Base-by-base conservation (phyloP, 305 asterid genomes). In the Salvia sclarea region DNA sequence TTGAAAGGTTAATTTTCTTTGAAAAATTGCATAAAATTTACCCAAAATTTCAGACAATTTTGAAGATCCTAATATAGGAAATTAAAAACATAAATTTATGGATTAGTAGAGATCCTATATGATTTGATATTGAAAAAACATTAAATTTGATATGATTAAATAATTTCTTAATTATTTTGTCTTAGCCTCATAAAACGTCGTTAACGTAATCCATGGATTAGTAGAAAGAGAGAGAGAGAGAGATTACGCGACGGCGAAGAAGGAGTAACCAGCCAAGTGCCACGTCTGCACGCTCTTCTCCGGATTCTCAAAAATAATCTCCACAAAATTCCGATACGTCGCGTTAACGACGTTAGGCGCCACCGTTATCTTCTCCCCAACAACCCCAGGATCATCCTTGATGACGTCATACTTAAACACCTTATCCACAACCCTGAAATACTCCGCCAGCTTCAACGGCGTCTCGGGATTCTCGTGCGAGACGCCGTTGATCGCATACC, bases 231-330 rank as follows among this genome's bases (percentile, higher is more conserved):
- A 59, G 10, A 4, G 14, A 58, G 17, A 6, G 14, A 8, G 3
- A 31, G 11, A 1, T 79, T 76, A 83, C 95, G 78, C 93, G 18
- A 86, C 91, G 0, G 90, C 72, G 68, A 88, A 90, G 91, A 90
- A 88, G 14, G 95, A 81, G 44, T 88, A 79, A 33, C 97, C 97
- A 30, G 76, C 62, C 79, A 86, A 53, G 64, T 90, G 97, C 91
- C 91, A 90, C 0, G 87, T 10, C 38, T 86, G 91, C 3, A 88
- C 74, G 47, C 79, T 84, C 66, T 88, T 90, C 68, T 85, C 95
- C 8, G 69, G 93, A 61, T 90, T 90, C 78, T 90, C 95, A 17
- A 90, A 78, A 0, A 90, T 49, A 61, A 88, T 80, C 76, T 90
- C 95, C 0, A 90, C 64, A 18, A 75, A 88, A 48, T 84, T 74